Percentiles rank a stretch among this genome's conserved stretches.
Conservation (phyloP, 805 yeast species). For the Starmerella powellii region DNA sequence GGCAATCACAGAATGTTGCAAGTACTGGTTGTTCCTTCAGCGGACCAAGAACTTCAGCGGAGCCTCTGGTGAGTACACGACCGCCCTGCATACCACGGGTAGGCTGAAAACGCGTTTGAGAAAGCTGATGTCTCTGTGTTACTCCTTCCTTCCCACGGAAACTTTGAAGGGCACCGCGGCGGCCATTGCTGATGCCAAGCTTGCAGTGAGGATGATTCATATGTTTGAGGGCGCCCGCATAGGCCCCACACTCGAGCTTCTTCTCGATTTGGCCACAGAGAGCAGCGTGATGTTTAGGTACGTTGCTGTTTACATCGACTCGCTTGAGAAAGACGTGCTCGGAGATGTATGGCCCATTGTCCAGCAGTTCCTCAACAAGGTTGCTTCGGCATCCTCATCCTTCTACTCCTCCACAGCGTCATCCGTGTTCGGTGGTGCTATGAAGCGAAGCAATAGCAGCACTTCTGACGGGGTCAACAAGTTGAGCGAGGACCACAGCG, state of each 20-base stretch:
- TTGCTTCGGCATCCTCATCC: constrained; percentile 34
- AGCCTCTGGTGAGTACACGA: constrained; percentile 7
- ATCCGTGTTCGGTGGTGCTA: neutral
- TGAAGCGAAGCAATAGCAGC: neutral
- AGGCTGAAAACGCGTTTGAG: constrained; percentile 25
- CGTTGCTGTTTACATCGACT: constrained; percentile 46
- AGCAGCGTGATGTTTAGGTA: constrained; percentile 29
- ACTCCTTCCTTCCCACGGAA: constrained; percentile 16
- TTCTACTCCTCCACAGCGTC: neutral
- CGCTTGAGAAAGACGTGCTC: constrained; percentile 62
- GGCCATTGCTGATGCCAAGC: constrained; percentile 2
- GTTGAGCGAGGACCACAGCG: neutral
- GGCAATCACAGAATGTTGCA: constrained; percentile 17
- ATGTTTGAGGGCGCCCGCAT: constrained; percentile 21
- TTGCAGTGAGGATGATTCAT: constrained; percentile 21
- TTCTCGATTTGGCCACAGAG: constrained; percentile 8
- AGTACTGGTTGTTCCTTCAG: constrained; percentile 21
- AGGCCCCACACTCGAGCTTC: constrained; percentile 18
- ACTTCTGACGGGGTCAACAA: neutral
- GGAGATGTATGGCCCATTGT: constrained; percentile 65
- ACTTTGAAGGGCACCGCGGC: constrained; percentile 13
- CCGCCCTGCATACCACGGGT: constrained; percentile 20
- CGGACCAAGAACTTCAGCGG: neutral
- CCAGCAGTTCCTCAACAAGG: constrained; percentile 48
- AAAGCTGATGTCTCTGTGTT: constrained; percentile 21